Conservation (phyloP, 164 flowering plant genomes). For the Berberis thunbergii region DNA sequence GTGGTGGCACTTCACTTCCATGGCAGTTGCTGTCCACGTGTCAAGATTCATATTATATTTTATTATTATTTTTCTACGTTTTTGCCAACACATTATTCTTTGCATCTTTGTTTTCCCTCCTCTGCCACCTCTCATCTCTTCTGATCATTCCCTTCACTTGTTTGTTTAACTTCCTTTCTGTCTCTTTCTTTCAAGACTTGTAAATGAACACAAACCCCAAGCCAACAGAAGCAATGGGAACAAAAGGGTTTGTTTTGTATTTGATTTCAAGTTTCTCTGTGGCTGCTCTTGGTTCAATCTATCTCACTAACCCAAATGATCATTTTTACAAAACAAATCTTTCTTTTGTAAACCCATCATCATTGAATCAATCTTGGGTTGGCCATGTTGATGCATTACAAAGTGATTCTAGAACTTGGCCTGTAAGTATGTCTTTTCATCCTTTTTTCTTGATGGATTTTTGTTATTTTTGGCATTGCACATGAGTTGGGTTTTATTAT, state of each 20-base stretch:
- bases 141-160: too few species aligned
- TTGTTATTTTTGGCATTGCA: neutral
- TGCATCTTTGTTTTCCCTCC: too few species aligned
- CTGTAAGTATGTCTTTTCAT: constrained; percentile 31
- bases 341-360: neutral
- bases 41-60: too few species aligned
- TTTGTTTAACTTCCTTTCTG: too few species aligned
- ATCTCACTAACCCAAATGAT: constrained; percentile 11
- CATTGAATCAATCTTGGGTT: neutral
- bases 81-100: too few species aligned
- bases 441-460: constrained; percentile 2
- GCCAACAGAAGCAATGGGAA: constrained; percentile 26
- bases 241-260: constrained; percentile 46
- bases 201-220: neutral
- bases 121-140: too few species aligned
- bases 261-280: constrained; percentile 42
- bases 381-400: neutral
- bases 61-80: too few species aligned
- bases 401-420: constrained; percentile 40
- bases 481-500: neutral
- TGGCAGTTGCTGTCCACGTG: too few species aligned
- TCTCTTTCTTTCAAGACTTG: too few species aligned
- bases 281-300: constrained; percentile 32
- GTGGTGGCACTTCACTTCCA: too few species aligned
- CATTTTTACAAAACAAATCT: neutral